These are phyloP conservation scores for Trichophyton mentagrophytes DNA, from an alignment of 2,329 filamentous ascomycete genomes.

Conservation along the genomic window DNA sequence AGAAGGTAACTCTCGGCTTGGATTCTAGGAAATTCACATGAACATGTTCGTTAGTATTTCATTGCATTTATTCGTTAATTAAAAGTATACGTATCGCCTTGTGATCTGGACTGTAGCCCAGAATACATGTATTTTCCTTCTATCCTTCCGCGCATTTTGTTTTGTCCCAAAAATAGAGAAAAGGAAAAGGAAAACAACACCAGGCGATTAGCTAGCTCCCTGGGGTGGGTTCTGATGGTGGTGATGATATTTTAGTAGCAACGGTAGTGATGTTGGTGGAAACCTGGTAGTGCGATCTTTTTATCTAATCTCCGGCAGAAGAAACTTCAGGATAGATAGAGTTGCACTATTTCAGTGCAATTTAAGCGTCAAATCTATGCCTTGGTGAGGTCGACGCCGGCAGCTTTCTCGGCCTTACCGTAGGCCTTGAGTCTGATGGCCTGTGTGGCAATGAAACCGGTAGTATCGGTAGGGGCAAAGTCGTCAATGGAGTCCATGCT, in stretches of 20 bases:
- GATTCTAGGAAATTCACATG: not conserved
- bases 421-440: conserved; percentile 18
- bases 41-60: not conserved
- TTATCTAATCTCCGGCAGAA: not conserved
- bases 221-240: not conserved
- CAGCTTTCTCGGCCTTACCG: conserved; percentile 11
- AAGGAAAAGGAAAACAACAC: too few species aligned
- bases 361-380: conserved; percentile 4
- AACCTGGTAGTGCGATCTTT: not conserved
- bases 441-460: conserved; percentile 40
- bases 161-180: not conserved
- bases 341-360: too few species aligned
- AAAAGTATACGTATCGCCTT: not conserved
- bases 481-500: conserved; percentile 55
- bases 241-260: not conserved
- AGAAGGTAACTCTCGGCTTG: not conserved
- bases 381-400: conserved; percentile 12
- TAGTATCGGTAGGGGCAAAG: conserved; percentile 50
- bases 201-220: not conserved
- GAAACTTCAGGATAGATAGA: not conserved
- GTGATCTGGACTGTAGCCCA: not conserved
- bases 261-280: not conserved
- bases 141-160: not conserved
- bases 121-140: not conserved
- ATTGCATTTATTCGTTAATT: not conserved